phyloP scores from a whole-genome alignment of 2,329 filamentous ascomycete species.

The Chrysoporthe cubensis region DNA sequence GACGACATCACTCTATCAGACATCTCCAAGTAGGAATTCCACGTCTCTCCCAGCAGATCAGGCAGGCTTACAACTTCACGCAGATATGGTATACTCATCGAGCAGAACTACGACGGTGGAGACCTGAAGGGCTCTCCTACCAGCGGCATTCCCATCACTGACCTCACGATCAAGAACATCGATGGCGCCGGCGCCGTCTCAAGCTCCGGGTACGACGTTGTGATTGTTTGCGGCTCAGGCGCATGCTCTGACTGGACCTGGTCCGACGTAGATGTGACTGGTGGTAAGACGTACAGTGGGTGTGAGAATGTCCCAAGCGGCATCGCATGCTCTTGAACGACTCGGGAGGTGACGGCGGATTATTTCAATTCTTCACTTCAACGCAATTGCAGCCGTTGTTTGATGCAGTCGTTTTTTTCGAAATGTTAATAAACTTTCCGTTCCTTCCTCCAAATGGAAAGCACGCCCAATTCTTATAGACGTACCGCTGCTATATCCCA shows the following conservation, averaged over 20 bases:
- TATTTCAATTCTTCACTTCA: no score
- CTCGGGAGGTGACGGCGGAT: not conserved
- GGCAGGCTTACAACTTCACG: not conserved
- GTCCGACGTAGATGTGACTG: constrained; percentile 52
- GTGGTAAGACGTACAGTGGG: constrained; percentile 42
- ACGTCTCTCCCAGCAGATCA: not conserved
- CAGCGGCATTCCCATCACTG: constrained; percentile 56
- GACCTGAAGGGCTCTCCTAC: constrained; percentile 49
- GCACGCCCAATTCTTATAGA: not conserved
- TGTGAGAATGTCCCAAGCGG: constrained; percentile 28
- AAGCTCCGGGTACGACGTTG: constrained; percentile 45
- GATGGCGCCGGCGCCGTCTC: constrained; percentile 45
- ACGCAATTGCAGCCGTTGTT: not conserved
- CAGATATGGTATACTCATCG: constrained; percentile 44
- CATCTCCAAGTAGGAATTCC: constrained; percentile 24
- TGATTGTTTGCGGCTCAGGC: constrained; percentile 57
- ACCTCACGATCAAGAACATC: constrained; percentile 48
- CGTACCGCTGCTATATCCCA: constrained; percentile 18
- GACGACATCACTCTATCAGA: constrained; percentile 23
- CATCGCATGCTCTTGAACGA: constrained; percentile 7
- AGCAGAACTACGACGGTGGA: constrained; percentile 44
- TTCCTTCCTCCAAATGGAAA: not conserved
- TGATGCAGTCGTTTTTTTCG: not conserved
- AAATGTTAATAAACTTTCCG: not conserved
- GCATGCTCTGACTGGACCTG: constrained; percentile 58